Base-by-base conservation (phyloP, 2,329 filamentous ascomycete species). In the Furcasterigmium furcatum region DNA sequence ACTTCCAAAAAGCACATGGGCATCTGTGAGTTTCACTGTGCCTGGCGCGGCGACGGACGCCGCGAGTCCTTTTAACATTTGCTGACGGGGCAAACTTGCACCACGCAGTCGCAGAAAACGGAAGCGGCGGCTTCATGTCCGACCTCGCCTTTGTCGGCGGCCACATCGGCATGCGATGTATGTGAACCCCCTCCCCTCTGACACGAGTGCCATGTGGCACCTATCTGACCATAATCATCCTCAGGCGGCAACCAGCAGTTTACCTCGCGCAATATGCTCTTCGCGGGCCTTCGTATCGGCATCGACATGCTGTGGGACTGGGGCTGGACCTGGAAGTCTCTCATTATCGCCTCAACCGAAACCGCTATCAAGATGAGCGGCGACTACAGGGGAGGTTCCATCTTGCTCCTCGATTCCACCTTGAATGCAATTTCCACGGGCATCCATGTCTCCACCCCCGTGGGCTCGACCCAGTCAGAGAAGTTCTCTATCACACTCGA, bases 221-320 rank as follows among this genome's bases (percentile, higher is more conserved):
- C n/a, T n/a, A n/a, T n/a, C n/a, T n/a, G n/a, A n/a, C n/a, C n/a
- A n/a, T n/a, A n/a, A n/a, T n/a, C n/a, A n/a, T n/a, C n/a, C n/a
- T 92, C 89, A 68, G 72, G 91, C 22, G 90, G 90, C 41, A 91
- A 84, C 67, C 90, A 95, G 69, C 90, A 95, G 67, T 94, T 92
- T 67, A 92, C 88, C 32, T 85, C 84, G 22, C 85, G 89, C 54
- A 94, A 95, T 67, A 60, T 94, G 62, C 86, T 78, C 29, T 95
- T 95, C 76, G 88, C 87, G 62, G 77, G 80, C 64, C 91, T 87
- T 72, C 78, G 88, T 60, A 95, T 88, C 2, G 90, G 87, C 50
- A 82, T 95, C 52, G 89, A 80, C 69, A 86, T 94, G 83, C 91
- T 91, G 73, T 95, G 90, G 90, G 88, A 92, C 71, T 95, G 90